Base-by-base conservation (phyloP, 371 early-diverging fungal genomes). In the Mortierella sp. region DNA sequence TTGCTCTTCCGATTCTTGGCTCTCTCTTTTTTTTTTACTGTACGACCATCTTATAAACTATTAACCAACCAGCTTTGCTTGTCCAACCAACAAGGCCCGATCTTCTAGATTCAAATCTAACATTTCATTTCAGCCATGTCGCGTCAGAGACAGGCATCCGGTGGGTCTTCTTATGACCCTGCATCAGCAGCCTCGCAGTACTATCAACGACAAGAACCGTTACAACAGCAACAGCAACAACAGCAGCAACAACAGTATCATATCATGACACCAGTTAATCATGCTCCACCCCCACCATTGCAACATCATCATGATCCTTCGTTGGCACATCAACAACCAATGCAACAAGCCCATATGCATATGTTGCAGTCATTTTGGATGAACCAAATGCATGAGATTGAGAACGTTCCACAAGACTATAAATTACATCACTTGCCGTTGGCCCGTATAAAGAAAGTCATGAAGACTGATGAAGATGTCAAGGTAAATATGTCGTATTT, bases 391-490 rank as follows among this genome's bases (percentile, higher is more conserved):
- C 77, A 82, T 15, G 86, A 87, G 62, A 81, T 90, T 32, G 85
- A 88, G 47, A 83, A 87, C 61, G 84, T 84, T 9, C 71, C 78
- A 56, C 87, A 87, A 35, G 98, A 98, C 81, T 97, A 95, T 84
- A 98, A 97, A 84, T 88, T 90, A 42, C 96, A 99, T 75, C 90
- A 93, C 31, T 84, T 99, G 69, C 99, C 99, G 12, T 85, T 99
- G 55, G 99, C 99, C n/a, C 86, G 99, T 43, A 98, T 99, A 72
- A 99, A 99, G 83, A 97, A 99, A 82, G 97, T 99, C 49, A 99
- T 99, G 99, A 99, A 99, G 85, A 93, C 96, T 3, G 99, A 99
- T 83, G 97, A 97, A 61, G 99, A 99, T 73, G 97, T 97, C 29
- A 97, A 96, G 89, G 93, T 93, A 83, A 51, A n/a, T n/a, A n/a